Evolutionary conservation across 2,329 filamentous ascomycete genomes (phyloP), one percentile per base, ranked within the genome.

Genomic region (Colletotrichum viniferum): DNA sequence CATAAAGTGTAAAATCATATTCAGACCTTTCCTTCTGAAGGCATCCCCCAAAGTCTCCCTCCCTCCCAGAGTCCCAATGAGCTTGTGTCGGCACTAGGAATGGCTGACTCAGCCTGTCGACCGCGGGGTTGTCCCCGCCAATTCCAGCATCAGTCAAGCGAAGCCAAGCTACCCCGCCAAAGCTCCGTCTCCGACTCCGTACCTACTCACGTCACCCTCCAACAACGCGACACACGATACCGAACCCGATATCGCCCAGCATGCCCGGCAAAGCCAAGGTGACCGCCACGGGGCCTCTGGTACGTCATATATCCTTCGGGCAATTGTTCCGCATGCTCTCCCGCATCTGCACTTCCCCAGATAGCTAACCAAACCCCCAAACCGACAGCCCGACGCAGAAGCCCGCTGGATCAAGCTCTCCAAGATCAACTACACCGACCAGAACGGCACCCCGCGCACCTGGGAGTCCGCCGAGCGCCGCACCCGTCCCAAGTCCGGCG

Each of bases 391-490:
- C 36, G 85, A 88, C 28, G 82, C 80, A 13, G 89, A 93, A 73
- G 91, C 91, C 24, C 86, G 86, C 79, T 93, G 91, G 91, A 89
- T 89, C 36, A 91, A 88, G 79, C 85, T 93, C 8, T 85, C 90
- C 77, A 89, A 90, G 90, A 89, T 91, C 77, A 90, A 88, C 38
- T 96, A 95, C 82, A 85, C 86, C 71, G 94, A 95, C 80, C 90
- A 91, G 24, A 87, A 88, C 38, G 91, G 91, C 78, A 85, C 86
- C 18, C 82, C 85, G 1, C 88, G 93, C 68, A 91, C 89, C 34
- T 95, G 94, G 94, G 94, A 96, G 81, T 93, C 92, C 1, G 92
- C 92, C 18, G 92, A 94, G 83, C 90, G 94, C n/a, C 88, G 88
- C 34, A 95, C 93, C 0, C 90, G 93, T 5, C 92, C 93, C 14